Conservation (phyloP, 176 grass and related monocot species). For the Chrysopogon serrulatus region DNA sequence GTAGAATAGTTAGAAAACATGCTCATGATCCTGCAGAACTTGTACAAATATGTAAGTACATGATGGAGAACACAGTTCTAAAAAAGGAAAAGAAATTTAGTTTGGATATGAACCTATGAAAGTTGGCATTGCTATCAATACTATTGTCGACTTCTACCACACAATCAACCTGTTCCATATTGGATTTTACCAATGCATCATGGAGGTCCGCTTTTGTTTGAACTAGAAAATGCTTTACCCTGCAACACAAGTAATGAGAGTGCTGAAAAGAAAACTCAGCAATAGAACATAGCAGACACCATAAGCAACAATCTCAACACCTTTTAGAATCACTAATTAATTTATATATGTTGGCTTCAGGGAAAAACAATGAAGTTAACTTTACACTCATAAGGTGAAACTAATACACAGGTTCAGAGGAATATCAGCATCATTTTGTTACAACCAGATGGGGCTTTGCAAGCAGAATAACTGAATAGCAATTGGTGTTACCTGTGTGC, state of each 20-base stretch:
- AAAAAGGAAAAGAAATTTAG: background rate
- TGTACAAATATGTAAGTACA: slow-evolving; percentile 10
- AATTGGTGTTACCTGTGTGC: slow-evolving; percentile 72
- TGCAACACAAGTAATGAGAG: slow-evolving; percentile 37
- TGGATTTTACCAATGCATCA: slow-evolving; percentile 60
- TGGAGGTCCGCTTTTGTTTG: slow-evolving; percentile 79
- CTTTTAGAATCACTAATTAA: slow-evolving; percentile 14
- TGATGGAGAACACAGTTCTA: background rate
- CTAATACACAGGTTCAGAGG: background rate
- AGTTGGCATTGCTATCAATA: slow-evolving; percentile 72
- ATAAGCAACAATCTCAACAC: slow-evolving; percentile 15
- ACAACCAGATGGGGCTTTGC: background rate
- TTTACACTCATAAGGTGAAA: background rate
- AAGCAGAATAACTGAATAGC: background rate
- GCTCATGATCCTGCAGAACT: slow-evolving; percentile 54
- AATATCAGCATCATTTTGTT: background rate
- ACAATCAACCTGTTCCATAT: slow-evolving; percentile 49
- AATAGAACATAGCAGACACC: background rate
- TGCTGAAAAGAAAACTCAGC: background rate
- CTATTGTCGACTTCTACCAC: slow-evolving; percentile 73
- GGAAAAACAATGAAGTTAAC: background rate
- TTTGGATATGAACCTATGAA: slow-evolving; percentile 59
- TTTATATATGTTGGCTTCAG: slow-evolving; percentile 7
- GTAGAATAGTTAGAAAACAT: slow-evolving; percentile 42
- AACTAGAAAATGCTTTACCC: slow-evolving; percentile 81